phyloP scores from a whole-genome alignment of 73 alveolate species.

The Effrenium voratum region DNA sequence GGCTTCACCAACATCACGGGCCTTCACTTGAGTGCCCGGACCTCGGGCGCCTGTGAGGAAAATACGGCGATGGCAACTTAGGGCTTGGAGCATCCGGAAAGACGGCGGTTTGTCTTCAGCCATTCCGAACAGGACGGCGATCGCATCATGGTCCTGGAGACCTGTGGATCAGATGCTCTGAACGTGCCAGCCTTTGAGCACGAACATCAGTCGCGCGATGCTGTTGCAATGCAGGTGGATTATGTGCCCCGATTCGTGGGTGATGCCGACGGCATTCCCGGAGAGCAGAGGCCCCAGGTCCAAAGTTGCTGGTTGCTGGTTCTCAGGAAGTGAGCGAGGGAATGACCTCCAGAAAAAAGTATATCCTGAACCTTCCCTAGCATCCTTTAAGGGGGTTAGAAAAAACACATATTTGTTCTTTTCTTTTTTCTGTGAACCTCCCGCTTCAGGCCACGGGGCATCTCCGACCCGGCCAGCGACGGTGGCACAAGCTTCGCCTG shows the following conservation, averaged over 20 bases:
- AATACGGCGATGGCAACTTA: too few species aligned
- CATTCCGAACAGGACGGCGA: conserved; percentile 44
- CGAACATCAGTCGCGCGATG: not conserved
- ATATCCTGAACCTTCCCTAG: not conserved
- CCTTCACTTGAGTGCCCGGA: conserved; percentile 43
- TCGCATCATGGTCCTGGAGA: conserved; percentile 89
- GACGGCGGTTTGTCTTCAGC: too few species aligned
- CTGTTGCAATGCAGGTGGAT: conserved; percentile 12
- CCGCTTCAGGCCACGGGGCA: conserved; percentile 44
- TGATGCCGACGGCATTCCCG: conserved; percentile 42
- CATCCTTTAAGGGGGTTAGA: not conserved
- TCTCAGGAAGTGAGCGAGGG: not conserved
- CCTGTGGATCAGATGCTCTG: conserved; percentile 54
- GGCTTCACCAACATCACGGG: conserved; percentile 82
- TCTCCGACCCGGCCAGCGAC: conserved; percentile 63
- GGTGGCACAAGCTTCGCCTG: conserved; percentile 53
- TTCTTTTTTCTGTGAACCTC: not conserved
- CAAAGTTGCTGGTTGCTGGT: not conserved
- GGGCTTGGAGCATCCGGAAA: too few species aligned
- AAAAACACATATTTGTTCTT: not conserved
- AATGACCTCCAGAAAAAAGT: not conserved
- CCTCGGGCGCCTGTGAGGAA: not conserved
- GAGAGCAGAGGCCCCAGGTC: not conserved
- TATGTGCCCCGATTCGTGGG: conserved; percentile 39
- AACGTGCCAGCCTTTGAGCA: not conserved